Base-by-base conservation (phyloP, 2,329 filamentous ascomycete species). In the Colletotrichum magnum region DNA sequence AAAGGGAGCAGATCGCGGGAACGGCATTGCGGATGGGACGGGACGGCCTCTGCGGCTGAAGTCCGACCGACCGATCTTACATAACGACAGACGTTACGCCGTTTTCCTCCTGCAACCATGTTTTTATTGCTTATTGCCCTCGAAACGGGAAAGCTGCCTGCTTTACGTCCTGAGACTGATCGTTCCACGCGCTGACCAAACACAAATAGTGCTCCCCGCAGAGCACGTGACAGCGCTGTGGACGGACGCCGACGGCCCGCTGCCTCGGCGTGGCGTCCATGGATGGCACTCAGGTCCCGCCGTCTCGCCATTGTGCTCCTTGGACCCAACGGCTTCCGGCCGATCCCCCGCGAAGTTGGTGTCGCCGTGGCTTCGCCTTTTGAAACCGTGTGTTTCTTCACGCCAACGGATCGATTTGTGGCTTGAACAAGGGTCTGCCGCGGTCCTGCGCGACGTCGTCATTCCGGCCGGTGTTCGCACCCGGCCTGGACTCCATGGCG, bases 1-100 rank as follows among this genome's bases (percentile, higher is more conserved):
- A 32, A 2, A 59, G 43, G 45, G 45, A 64, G 50, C 41, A 43
- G 43, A 18, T 64, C 60, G 48, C 60, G 39, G 47, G 39, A 43
- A n/a, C 21, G 54, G 13, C 41, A 45, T n/a, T 39, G 24, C 39
- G 21, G 57, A 18, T 26, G 16, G 12, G 26, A 47, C 41, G 54
- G 47, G 47, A 15, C n/a, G 16, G 51, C 28, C 15, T 18, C 51
- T 21, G 53, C 53, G 61, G 53, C 62, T 61, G 58, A 52, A 26
- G 6, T 16, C 32, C 47, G 58, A 26, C 47, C 15, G 47, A n/a
- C 47, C 41, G 39, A 13, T 2, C 13, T n/a, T 43, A 59, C 15
- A 12, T 16, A 36, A 50, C 21, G 18, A 50, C 6, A 50, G 18
- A 7, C 32, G 43, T 36, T 32, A 43, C 47, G 58, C 43, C 36